These are phyloP conservation scores for Calycina herbarum DNA, from an alignment of 2,329 filamentous ascomycete species.

Conservation along the genomic window DNA sequence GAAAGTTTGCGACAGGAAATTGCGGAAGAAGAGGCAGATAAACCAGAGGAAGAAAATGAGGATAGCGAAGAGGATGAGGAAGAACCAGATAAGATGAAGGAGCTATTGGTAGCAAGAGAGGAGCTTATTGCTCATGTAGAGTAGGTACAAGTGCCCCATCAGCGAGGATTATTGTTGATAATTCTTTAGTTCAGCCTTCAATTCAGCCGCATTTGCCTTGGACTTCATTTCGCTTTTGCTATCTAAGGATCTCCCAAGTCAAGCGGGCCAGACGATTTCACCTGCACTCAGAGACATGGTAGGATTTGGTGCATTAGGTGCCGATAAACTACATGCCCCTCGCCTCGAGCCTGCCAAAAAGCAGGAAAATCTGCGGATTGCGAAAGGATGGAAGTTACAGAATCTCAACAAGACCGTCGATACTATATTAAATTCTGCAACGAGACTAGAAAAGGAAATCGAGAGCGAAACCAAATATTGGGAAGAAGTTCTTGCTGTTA, in stretches of 20 bases:
- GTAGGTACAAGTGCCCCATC: constrained; percentile 41
- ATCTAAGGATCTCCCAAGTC: constrained; percentile 75
- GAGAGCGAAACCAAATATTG: constrained; percentile 83
- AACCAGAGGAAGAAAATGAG: constrained; percentile 38
- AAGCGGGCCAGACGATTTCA: constrained; percentile 70
- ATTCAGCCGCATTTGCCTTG: constrained; percentile 67
- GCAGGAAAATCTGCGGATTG: constrained; percentile 57
- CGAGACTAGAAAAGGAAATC: constrained; percentile 74
- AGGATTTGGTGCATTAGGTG: constrained; percentile 72
- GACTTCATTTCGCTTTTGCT: constrained; percentile 82
- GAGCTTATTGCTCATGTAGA: constrained; percentile 60
- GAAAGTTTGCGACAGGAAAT: constrained; percentile 71
- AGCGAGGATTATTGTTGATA: constrained; percentile 20
- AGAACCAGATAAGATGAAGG: constrained; percentile 38
- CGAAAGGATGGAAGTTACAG: constrained; percentile 74
- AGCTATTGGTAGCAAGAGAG: constrained; percentile 48
- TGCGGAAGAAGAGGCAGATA: constrained; percentile 42
- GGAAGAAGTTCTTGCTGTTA: constrained; percentile 80
- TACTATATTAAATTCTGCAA: constrained; percentile 69
- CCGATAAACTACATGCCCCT: constrained; percentile 63
- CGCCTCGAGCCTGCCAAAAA: constrained; percentile 55
- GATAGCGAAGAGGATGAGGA: constrained; percentile 50
- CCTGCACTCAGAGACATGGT: constrained; percentile 67
- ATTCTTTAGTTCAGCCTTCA: constrained; percentile 45
- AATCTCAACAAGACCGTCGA: constrained; percentile 74